Base-by-base conservation (phyloP, 1,139 yeast genomes). In the Kodamaea fungicola region DNA sequence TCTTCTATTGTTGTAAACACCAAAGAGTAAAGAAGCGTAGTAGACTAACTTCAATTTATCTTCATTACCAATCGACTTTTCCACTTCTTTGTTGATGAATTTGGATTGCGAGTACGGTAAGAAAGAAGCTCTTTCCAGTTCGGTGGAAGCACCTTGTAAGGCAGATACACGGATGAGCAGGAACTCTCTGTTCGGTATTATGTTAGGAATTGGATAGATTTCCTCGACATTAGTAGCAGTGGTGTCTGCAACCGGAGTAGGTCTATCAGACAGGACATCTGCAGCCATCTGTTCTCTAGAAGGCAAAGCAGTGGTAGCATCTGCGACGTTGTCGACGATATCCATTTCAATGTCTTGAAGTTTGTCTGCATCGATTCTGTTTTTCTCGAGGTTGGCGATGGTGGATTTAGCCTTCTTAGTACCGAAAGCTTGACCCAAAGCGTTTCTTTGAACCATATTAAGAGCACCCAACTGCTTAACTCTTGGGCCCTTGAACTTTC, bases 361-460 rank as follows among this genome's bases (percentile, higher is more conserved):
- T 60, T 80, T 79, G 35, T 79, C 94, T 2, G 96, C 76, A 58
- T 92, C 97, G 56, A 92, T 82, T 55, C 84, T 76, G 64, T 92
- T 92, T 61, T 84, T 78, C 55, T 83, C 94, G 54, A 80, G 62
- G 57, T 83, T 90, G 36, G 78, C 70, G 55, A 94, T 86, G 28
- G 96, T 95, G 54, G 87, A 84, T 66, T 88, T 90, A 43, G 97
- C 97, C 35, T 83, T 90, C 65, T 87, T 88, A 43, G 98, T 90
- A 74, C 99, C 99, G 51, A 92, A 92, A 2, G 95, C 94, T 62
- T 88, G 92, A 55, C 98, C 98, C 53, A 92, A 74, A 3, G 87
- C 86, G 45, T 77, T 85, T 58, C 96, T 76, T 62, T 85, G 87
- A 9, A 70, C 67, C 30, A 71, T 61, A 48, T 69, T 64, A 52